A percentile compares a stretch with the other conserved stretches of the same genome.
Conservation (phyloP, 176 grass and related monocot genomes). For the Hyparrhenia diplandra region DNA sequence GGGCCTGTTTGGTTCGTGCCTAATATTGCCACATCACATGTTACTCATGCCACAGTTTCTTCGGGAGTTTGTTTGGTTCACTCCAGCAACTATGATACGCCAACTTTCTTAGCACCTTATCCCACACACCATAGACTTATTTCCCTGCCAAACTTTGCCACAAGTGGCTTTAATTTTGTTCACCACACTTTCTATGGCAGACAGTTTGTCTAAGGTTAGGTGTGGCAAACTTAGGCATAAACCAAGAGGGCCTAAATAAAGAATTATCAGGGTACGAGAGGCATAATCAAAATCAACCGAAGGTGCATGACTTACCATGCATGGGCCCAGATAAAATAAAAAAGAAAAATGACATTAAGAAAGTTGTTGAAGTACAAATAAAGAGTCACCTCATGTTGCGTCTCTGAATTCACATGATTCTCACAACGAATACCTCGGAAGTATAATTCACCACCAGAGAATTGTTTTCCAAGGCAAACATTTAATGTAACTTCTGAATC, state of each 20-base stretch:
- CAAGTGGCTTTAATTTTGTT: not conserved
- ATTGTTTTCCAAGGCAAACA: constrained; percentile 95
- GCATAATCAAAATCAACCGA: constrained; percentile 4
- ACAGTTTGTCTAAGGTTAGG: not conserved
- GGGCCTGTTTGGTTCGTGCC: not conserved
- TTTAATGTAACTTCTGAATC: constrained; percentile 98
- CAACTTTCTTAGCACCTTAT: not conserved
- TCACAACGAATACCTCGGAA: constrained; percentile 93
- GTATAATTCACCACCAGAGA: constrained; percentile 92
- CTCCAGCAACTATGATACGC: not conserved
- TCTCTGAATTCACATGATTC: constrained; percentile 94
- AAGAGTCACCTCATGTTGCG: constrained; percentile 65
- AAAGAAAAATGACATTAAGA: not conserved
- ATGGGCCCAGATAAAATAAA: not conserved
- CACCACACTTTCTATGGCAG: not conserved
- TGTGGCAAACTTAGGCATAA: not conserved
- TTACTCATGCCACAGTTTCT: not conserved
- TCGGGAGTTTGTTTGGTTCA: not conserved
- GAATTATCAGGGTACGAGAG: not conserved
- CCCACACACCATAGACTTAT: not conserved
- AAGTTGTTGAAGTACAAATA: not conserved
- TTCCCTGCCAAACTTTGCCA: not conserved
- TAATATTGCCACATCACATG: not conserved
- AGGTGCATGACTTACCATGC: not conserved
- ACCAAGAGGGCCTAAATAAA: not conserved